A percentile compares a stretch with the other conserved stretches of the same genome.
These are phyloP conservation scores for Apiotrichum laibachii DNA, from an alignment of 1,284 basidiomycete genomes.

Conservation along the genomic window DNA sequence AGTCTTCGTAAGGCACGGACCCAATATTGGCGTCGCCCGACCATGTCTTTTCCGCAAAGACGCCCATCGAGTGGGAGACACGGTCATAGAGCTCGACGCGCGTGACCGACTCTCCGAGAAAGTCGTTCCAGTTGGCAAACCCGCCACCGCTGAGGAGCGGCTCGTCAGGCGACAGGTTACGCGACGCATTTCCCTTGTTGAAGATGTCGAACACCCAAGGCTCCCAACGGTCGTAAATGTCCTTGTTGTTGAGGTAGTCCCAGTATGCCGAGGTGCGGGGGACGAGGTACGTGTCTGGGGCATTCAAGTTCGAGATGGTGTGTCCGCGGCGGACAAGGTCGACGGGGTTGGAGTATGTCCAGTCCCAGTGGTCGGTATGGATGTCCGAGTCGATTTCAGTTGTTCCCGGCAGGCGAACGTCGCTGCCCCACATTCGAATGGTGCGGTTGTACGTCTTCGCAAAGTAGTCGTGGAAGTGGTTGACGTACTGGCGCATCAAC, in stretches of 20 bases:
- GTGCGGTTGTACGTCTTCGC: not conserved
- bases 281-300: constrained; percentile 4
- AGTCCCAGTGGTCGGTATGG: constrained; percentile 9
- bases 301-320: constrained; percentile 1
- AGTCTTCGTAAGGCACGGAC: not conserved
- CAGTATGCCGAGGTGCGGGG: constrained; percentile 4
- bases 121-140: constrained; percentile 8
- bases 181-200: not conserved
- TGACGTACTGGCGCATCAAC: constrained; percentile 3
- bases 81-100: constrained; percentile 9
- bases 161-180: constrained; percentile 3
- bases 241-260: constrained; percentile 1
- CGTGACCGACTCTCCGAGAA: not conserved
- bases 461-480: constrained; percentile 6
- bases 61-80: not conserved
- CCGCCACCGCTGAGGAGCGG: constrained; percentile 6
- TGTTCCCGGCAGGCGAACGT: constrained; percentile 1
- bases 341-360: constrained; percentile 4
- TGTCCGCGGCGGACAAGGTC: constrained; percentile 3
- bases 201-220: constrained; percentile 8
- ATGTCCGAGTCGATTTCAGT: constrained; percentile 1
- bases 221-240: constrained; percentile 6
- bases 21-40: not conserved
- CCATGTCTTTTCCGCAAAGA: constrained; percentile 1
- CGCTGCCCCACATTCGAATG: constrained; percentile 6